Base-by-base conservation (phyloP, 495 filamentous ascomycete genomes). In the Penicillium subrubescens region DNA sequence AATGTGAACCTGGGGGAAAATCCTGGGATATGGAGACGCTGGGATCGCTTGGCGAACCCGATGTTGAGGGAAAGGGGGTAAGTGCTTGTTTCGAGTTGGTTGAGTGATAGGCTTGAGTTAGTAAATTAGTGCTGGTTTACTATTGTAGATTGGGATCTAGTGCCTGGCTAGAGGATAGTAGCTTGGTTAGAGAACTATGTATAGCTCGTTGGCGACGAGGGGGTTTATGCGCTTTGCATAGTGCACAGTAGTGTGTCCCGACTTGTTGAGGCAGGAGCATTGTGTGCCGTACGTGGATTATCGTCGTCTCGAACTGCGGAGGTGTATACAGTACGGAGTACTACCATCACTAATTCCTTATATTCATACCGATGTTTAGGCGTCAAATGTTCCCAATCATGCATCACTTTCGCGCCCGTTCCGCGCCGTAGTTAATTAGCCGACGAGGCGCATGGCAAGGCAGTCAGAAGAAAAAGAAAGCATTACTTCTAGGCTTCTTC, bases 11-110 rank as follows among this genome's bases (percentile, higher is more conserved):
- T 65, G 68, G 71, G 71, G 71, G 59, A 56, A 55, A 58, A 10
- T 23, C 23, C 1, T 56, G 53, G 59, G 19, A 27, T 27, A 27
- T 27, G 15, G 21, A 57, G 62, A 58, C 63, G 64, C 63, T 67
- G 66, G 52, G 60, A 67, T 67, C 59, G 61, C 71, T 71, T 71
- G 68, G 68, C 71, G 68, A 69, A 69, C 70, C 57, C 25, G 54
- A 50, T 50, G 41, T 60, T 66, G 39, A 48, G 63, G 54, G 67
- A 27, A 31, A 14, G 48, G 25, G 48, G 48, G 15, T 6, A 11
- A 31, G 23, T 52, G 48, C 25, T 52, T 61, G 12, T 56, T 48
- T 48, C 19, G 19, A 21, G 44, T 14, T 48, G 44, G 44, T 61
- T 17, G 53, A 34, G 0, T 27, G 50, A 54, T 54, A 21, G 56